Evolutionary conservation across 2,329 filamentous ascomycete genomes (phyloP).

Genomic region (Phyllosticta capitalensis): DNA sequence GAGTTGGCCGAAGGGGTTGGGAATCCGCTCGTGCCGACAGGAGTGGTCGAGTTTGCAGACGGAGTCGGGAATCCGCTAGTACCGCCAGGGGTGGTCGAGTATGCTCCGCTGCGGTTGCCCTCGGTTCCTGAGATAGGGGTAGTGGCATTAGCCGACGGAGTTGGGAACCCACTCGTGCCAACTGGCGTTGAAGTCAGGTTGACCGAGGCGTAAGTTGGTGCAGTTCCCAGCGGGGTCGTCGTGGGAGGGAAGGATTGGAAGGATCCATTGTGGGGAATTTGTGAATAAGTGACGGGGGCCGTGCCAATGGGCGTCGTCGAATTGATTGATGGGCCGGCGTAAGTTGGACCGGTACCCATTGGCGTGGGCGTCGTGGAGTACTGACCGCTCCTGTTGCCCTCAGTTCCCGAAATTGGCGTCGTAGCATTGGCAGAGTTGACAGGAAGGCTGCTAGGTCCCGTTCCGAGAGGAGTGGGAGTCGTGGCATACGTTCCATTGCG

Average conservation of each 20-base stretch:
- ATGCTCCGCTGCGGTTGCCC: not conserved
- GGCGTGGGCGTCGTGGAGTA: not conserved
- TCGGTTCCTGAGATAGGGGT: not conserved
- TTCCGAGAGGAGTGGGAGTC: not conserved
- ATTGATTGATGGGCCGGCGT: not conserved
- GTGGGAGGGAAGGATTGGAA: not conserved
- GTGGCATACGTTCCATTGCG: no score
- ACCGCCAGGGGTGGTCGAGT: not conserved
- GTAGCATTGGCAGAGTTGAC: not conserved
- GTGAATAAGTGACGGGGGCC: no score
- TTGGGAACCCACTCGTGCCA: not conserved
- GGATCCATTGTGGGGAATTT: no score
- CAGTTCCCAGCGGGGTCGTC: not conserved
- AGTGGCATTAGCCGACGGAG: not conserved
- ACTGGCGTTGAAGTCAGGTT: not conserved
- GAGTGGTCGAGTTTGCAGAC: not conserved
- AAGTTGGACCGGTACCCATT: not conserved
- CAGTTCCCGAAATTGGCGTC: not conserved
- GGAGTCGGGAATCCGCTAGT: not conserved
- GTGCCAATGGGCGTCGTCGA: not conserved
- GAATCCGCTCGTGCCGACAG: slow-evolving; percentile 6
- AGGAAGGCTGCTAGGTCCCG: not conserved
- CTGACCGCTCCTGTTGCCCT: not conserved
- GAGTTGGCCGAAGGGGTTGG: slow-evolving; percentile 9
- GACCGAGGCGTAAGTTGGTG: not conserved